Conservation (phyloP, 2,329 filamentous ascomycete species). For the Phialemonium atrogriseum region DNA sequence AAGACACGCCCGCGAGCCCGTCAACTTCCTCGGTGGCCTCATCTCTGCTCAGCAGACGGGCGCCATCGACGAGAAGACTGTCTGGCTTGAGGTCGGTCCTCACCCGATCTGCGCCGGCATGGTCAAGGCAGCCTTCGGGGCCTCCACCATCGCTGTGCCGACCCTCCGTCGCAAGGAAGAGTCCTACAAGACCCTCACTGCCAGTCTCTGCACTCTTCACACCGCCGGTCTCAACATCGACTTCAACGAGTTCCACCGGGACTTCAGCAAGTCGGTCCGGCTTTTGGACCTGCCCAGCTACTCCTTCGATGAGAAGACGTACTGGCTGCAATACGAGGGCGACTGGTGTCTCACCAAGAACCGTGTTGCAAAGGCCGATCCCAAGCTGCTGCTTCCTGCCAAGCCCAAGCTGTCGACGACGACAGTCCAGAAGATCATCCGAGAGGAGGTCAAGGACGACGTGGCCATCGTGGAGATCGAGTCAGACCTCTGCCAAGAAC, state of each 20-base stretch:
- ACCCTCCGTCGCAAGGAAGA: constrained; percentile 56
- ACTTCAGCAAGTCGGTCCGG: constrained; percentile 29
- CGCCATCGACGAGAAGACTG: constrained; percentile 55
- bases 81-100: constrained; percentile 68
- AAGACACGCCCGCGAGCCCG: constrained; percentile 57
- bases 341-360: constrained; percentile 69
- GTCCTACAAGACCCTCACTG: constrained; percentile 55
- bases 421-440: constrained; percentile 55
- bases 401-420: constrained; percentile 55
- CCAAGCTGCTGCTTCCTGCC: constrained; percentile 23
- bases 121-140: constrained; percentile 55
- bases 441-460: constrained; percentile 53
- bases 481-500: constrained; percentile 56
- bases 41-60: constrained; percentile 48
- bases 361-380: constrained; percentile 34
- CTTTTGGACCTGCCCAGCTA: constrained; percentile 61
- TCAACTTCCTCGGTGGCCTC: constrained; percentile 60
- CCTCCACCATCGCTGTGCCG: constrained; percentile 44
- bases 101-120: constrained; percentile 62
- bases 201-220: constrained; percentile 51
- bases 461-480: constrained; percentile 53
- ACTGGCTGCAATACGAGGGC: constrained; percentile 56
- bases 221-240: constrained; percentile 53
- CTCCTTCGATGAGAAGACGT: constrained; percentile 64
- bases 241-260: constrained; percentile 62